phyloP scores from a whole-genome alignment of 73 alveolate species.

The Paramecium bursaria region DNA sequence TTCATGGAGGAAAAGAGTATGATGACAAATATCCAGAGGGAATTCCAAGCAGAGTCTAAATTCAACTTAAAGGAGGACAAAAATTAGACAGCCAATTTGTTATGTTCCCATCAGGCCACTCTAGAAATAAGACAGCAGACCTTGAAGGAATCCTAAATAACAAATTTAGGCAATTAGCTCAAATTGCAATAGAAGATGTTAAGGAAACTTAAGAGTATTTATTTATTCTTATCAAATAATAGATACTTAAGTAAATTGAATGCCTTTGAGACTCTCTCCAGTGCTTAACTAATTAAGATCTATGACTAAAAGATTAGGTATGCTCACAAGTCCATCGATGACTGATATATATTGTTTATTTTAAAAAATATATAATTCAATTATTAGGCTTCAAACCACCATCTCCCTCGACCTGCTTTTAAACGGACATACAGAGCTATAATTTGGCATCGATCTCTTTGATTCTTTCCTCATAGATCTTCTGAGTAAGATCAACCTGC shows the following conservation, averaged over 20 bases:
- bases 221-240: not conserved
- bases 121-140: conserved; percentile 72
- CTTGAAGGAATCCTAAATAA: conserved; percentile 75
- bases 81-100: conserved; percentile 76
- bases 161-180: conserved; percentile 76
- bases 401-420: no score
- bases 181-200: conserved; percentile 71
- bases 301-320: conserved; percentile 76
- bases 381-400: no score
- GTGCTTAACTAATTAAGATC: conserved; percentile 67
- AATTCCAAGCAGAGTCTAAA: conserved; percentile 80
- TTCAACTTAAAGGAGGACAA: conserved; percentile 68
- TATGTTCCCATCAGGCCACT: conserved; percentile 93
- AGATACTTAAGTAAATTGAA: conserved; percentile 5
- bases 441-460: no score
- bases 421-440: no score
- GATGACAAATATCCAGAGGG: conserved; percentile 90
- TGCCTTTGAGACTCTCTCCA: conserved; percentile 53
- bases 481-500: no score
- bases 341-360: not conserved
- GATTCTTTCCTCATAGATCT: no score
- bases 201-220: conserved; percentile 53
- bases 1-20: conserved; percentile 86
- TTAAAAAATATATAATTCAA: no score
- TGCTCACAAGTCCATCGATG: conserved; percentile 74